Conservation (phyloP, 805 yeast genomes). For the Candida vartiovaarae region DNA sequence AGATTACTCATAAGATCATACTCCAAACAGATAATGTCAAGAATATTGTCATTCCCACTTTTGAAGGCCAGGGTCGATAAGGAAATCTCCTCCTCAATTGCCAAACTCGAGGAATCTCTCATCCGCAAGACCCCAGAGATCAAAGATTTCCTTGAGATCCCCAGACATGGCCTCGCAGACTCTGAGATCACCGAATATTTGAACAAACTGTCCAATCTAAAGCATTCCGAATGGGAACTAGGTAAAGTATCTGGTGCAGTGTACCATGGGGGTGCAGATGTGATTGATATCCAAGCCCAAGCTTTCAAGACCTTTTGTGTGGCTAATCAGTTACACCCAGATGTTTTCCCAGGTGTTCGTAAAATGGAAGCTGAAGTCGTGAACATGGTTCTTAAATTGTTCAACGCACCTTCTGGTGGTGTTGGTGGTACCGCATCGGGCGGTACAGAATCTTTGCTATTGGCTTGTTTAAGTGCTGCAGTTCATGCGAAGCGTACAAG, state of each 20-base stretch:
- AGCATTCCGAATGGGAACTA: slow-evolving; percentile 72
- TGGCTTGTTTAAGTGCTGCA: slow-evolving; percentile 86
- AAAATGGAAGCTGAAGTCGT: slow-evolving; percentile 96
- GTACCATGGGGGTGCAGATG: slow-evolving; percentile 87
- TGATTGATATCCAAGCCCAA: slow-evolving; percentile 63
- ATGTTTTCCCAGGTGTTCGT: slow-evolving; percentile 92
- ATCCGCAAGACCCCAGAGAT: slow-evolving; percentile 46
- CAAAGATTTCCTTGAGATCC: slow-evolving; percentile 43
- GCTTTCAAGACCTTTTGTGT: slow-evolving; percentile 76
- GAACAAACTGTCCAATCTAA: slow-evolving; percentile 39
- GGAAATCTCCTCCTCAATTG: slow-evolving; percentile 46
- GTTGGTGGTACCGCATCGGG: slow-evolving; percentile 89
- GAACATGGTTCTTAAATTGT: slow-evolving; percentile 75
- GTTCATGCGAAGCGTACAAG: slow-evolving; percentile 54
- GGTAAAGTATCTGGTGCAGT: slow-evolving; percentile 95
- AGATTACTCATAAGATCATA: not conserved
- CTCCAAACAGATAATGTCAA: slow-evolving; percentile 23
- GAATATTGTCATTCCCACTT: slow-evolving; percentile 42
- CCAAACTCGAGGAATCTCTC: slow-evolving; percentile 47
- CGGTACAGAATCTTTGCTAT: slow-evolving; percentile 86
- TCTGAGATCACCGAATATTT: slow-evolving; percentile 43
- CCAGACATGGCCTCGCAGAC: slow-evolving; percentile 49
- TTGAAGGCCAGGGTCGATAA: slow-evolving; percentile 48
- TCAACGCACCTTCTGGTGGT: slow-evolving; percentile 66
- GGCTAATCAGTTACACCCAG: slow-evolving; percentile 95